Evolutionary conservation across 2,329 filamentous ascomycete genomes (phyloP), one percentile per base, ranked within the genome.

Genomic region (Stachybotrys echinatus): DNA sequence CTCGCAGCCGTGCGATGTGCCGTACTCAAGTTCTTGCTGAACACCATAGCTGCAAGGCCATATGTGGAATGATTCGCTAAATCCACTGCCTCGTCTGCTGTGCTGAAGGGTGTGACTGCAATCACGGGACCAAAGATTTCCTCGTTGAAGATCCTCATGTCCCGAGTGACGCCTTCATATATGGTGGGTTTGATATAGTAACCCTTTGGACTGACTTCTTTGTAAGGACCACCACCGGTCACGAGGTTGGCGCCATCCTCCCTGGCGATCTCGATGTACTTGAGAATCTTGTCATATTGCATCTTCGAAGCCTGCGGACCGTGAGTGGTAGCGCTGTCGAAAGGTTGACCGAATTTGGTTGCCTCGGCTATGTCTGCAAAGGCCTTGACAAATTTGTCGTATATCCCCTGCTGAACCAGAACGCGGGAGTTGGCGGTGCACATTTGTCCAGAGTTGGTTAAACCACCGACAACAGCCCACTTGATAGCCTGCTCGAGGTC

Each of bases 181-280:
- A 94, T 88, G 62, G 89, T 94, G 31, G 89, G 89, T 76, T 92
- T 75, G 69, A 94, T 89, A 75, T 91, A 94, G 80, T 87, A 94
- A 51, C 88, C 88, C 76, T 89, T 84, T 69, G 84, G 82, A 61
- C 59, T 53, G 4, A 53, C 48, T 2, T 53, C 54, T 19, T 57
- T 84, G 14, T n/a, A 17, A 40, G 7, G 38, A 7, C n/a, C 38
- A 8, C 66, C 66, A 12, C 66, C 66, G 19, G 56, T 48, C 3
- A 58, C 57, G 6, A 64, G 48, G 20, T 53, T 54, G 1, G 61
- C 61, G 7, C 61, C 62, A 27, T 64, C 61, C 1, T 54, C 54
- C 50, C 60, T 62, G 47, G 61, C 62, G 4, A 62, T 58, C 45
- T 57, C 47, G 47, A 89, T 81, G 62, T 86, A 89, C 1, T 75